Percentiles rank a stretch among this genome's conserved stretches.
These are phyloP conservation scores for Suillus fuscotomentosus DNA, from an alignment of 768 basidiomycete species.

Conservation along the genomic window DNA sequence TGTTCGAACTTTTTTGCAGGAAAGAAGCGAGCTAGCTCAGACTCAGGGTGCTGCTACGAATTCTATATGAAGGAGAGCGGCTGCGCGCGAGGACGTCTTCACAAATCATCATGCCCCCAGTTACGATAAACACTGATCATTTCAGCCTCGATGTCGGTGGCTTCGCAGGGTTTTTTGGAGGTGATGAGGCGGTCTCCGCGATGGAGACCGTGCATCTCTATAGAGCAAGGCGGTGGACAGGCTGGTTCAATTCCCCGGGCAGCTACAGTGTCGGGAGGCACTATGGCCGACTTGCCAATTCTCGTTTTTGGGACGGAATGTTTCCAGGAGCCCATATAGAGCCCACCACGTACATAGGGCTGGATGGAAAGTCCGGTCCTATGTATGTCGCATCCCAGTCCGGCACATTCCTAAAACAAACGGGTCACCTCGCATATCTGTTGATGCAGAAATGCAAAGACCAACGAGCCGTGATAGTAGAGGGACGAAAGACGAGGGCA, in stretches of 20 bases:
- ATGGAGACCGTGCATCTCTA: conserved; percentile 36
- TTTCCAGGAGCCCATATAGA: conserved; percentile 29
- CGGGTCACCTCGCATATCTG: conserved; percentile 31
- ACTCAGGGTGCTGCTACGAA: no score
- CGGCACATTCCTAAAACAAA: conserved; percentile 27
- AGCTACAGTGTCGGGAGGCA: conserved; percentile 33
- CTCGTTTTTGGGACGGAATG: conserved; percentile 30
- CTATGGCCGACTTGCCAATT: conserved; percentile 28
- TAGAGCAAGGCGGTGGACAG: conserved; percentile 29
- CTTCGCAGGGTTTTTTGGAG: conserved; percentile 37
- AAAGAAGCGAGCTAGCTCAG: no score
- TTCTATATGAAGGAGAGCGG: not conserved
- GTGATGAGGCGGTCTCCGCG: conserved; percentile 37
- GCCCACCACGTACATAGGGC: conserved; percentile 24
- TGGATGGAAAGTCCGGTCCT: conserved; percentile 29
- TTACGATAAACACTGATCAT: conserved; percentile 3
- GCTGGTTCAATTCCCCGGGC: conserved; percentile 39
- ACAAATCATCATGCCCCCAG: not conserved
- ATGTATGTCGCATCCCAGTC: conserved; percentile 25
- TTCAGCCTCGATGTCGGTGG: conserved; percentile 30
- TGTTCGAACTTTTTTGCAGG: no score
- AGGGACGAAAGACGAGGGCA: conserved; percentile 20
- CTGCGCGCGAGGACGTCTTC: not conserved
- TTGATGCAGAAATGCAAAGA: conserved; percentile 19
- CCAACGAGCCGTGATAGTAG: not conserved